Conservation (phyloP, 768 basidiomycete species). For the Mycena vitilis region DNA sequence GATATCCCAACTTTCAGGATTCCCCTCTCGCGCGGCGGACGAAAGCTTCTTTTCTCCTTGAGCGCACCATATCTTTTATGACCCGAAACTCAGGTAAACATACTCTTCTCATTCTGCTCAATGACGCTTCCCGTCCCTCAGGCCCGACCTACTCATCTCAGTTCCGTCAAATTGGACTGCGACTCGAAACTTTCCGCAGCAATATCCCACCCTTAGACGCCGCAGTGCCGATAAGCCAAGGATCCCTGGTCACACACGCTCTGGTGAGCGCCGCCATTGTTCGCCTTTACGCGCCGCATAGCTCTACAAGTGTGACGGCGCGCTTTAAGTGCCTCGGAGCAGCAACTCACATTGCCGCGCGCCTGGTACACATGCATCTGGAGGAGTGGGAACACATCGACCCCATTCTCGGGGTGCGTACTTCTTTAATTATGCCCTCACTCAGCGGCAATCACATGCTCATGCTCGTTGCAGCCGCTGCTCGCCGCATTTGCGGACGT, state of each 20-base stretch:
- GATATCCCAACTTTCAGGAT: background rate
- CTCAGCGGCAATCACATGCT: background rate
- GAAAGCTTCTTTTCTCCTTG: conserved; percentile 20
- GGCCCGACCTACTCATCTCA: background rate
- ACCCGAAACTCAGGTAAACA: background rate
- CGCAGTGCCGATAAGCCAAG: background rate
- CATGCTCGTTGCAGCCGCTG: background rate
- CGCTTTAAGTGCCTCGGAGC: conserved; percentile 20
- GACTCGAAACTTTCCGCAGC: conserved; percentile 8
- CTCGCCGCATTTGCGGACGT: background rate
- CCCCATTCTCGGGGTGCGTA: conserved; percentile 25
- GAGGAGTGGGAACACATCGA: conserved; percentile 12
- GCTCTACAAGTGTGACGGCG: background rate
- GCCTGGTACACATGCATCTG: background rate
- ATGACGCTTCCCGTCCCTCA: background rate
- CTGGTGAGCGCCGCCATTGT: conserved; percentile 22
- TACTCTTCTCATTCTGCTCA: no score
- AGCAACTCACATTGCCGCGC: background rate
- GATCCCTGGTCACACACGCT: background rate
- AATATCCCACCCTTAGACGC: background rate
- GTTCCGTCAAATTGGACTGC: conserved; percentile 4
- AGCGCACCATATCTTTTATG: conserved; percentile 19
- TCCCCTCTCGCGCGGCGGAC: conserved; percentile 1
- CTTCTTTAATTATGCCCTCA: no score
- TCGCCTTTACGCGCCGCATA: conserved; percentile 7